These are phyloP conservation scores for Artemisia tridentata DNA, from an alignment of 129 eudicot species.

Conservation along the genomic window DNA sequence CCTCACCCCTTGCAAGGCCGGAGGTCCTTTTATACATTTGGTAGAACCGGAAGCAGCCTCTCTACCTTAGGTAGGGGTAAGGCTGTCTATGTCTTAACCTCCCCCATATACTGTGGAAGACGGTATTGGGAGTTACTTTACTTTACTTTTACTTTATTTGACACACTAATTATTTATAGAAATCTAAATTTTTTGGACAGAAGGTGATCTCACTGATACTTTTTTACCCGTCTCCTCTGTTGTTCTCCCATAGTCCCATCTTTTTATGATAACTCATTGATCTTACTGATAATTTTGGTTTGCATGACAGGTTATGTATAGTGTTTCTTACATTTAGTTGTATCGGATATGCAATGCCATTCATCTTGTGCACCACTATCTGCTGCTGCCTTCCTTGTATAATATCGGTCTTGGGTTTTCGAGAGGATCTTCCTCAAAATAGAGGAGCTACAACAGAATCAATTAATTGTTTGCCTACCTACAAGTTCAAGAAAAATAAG, in stretches of 20 bases:
- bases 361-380: slow-evolving; percentile 89
- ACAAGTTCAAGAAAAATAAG: slow-evolving; percentile 74
- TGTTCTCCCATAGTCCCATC: background rate
- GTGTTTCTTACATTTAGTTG: slow-evolving; percentile 94
- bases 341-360: slow-evolving; percentile 97
- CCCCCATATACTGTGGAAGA: too few relatives aligned
- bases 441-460: slow-evolving; percentile 96
- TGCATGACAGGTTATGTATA: slow-evolving; percentile 75
- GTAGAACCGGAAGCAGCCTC: too few relatives aligned
- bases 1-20: too few relatives aligned
- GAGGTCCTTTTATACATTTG: too few relatives aligned
- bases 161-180: too few relatives aligned
- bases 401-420: slow-evolving; percentile 81
- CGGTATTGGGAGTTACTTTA: too few relatives aligned
- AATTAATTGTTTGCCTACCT: slow-evolving; percentile 78
- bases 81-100: too few relatives aligned
- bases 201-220: too few relatives aligned
- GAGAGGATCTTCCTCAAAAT: slow-evolving; percentile 81
- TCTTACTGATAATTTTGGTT: slow-evolving; percentile 11
- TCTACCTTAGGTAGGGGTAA: too few relatives aligned
- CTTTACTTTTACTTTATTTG: too few relatives aligned
- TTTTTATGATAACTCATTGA: slow-evolving; percentile 8
- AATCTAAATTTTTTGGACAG: too few relatives aligned
- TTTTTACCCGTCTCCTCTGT: too few relatives aligned
- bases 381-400: slow-evolving; percentile 99